These are phyloP conservation scores for Cyclostephanos tholiformis DNA, from an alignment of 108 stramenopile species.

Conservation along the genomic window DNA sequence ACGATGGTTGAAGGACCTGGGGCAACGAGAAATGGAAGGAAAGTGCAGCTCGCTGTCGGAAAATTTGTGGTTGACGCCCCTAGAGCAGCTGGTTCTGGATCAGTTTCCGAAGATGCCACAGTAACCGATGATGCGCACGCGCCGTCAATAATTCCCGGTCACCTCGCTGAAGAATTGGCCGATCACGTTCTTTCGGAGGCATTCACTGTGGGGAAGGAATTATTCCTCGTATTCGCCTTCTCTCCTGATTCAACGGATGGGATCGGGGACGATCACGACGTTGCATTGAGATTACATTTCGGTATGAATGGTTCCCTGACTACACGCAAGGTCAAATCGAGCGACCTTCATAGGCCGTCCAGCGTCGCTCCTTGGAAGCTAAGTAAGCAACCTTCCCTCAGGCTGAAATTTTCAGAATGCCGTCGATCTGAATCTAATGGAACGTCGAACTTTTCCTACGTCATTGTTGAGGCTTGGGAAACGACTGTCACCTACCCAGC, in stretches of 20 bases:
- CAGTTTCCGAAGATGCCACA: constrained; percentile 1
- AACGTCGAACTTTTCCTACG: background rate
- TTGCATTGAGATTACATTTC: constrained; percentile 67
- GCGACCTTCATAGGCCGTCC: constrained; percentile 11
- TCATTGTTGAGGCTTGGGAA: constrained; percentile 49
- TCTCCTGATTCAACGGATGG: background rate
- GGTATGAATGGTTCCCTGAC: constrained; percentile 66
- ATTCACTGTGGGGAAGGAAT: constrained; percentile 70
- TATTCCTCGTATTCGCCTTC: constrained; percentile 58
- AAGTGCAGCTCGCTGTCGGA: constrained; percentile 47
- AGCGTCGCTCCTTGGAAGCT: constrained; percentile 39
- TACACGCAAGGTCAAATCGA: constrained; percentile 20
- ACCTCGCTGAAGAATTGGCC: constrained; percentile 15
- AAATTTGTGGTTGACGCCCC: constrained; percentile 11
- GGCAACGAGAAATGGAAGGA: constrained; percentile 60
- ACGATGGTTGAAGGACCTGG: constrained; percentile 75
- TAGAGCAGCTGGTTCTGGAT: too few species aligned
- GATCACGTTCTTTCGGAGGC: constrained; percentile 41
- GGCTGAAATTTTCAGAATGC: constrained; percentile 29
- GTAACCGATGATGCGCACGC: constrained; percentile 12
- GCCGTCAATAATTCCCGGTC: background rate
- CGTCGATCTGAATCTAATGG: constrained; percentile 6
- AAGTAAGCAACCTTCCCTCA: constrained; percentile 33
- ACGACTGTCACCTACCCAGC: constrained; percentile 40
- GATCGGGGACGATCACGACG: constrained; percentile 13